Conservation (phyloP, 768 basidiomycete species). For the Boletus rubroflammeus region DNA sequence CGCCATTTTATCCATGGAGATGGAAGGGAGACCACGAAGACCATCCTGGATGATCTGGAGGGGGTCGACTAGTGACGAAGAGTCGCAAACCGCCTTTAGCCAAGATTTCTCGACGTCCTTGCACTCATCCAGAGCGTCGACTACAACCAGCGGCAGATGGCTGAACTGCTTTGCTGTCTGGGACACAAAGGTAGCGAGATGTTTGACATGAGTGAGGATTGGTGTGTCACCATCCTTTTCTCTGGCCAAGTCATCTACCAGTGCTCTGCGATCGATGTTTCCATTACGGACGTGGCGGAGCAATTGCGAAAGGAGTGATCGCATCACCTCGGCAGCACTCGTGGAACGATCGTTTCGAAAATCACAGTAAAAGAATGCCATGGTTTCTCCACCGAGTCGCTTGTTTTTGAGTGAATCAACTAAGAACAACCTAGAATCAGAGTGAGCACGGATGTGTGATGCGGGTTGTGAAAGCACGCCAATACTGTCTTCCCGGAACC, state of each 20-base stretch:
- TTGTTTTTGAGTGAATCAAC: slow-evolving; percentile 2
- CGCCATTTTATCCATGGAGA: slow-evolving; percentile 12
- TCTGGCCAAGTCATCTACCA: not conserved
- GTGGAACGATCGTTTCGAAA: slow-evolving; percentile 4
- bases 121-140: slow-evolving; percentile 25
- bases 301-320: slow-evolving; percentile 16
- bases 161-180: not conserved
- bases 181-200: slow-evolving; percentile 2
- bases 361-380: slow-evolving; percentile 20
- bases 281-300: not conserved
- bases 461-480: slow-evolving; percentile 3
- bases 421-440: not conserved
- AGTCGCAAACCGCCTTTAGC: slow-evolving; percentile 2
- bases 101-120: not conserved
- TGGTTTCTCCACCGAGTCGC: not conserved
- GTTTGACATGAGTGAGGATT: not conserved
- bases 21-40: not conserved
- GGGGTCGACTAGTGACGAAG: slow-evolving; percentile 16
- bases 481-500: slow-evolving; percentile 20
- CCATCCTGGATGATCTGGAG: slow-evolving; percentile 7
- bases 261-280: not conserved
- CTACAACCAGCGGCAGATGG: slow-evolving; percentile 6
- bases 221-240: not conserved
- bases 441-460: not conserved
- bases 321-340: slow-evolving; percentile 8